phyloP scores from a whole-genome alignment of 108 stramenopile genomes.

The Nitzschia sp. region DNA sequence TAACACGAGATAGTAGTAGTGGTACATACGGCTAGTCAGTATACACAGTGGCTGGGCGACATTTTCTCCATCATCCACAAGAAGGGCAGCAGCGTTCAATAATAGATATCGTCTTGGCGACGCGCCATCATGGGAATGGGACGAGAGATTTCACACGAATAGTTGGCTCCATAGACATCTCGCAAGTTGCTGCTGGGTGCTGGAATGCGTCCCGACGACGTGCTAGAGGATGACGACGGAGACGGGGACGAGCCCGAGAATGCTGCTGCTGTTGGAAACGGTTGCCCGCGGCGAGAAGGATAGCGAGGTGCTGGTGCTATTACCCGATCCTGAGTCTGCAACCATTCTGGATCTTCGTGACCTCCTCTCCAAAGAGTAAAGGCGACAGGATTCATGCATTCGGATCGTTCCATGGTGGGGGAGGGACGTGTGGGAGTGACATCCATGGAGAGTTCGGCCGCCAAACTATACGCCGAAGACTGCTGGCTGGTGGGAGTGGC shows the following conservation, averaged over 20 bases:
- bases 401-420: background rate
- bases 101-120: background rate
- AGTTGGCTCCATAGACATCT: conserved; percentile 11
- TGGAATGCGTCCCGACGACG: background rate
- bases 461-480: conserved; percentile 2
- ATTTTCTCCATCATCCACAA: too few relatives aligned
- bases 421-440: background rate
- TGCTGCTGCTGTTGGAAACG: too few relatives aligned
- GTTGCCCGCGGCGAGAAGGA: too few relatives aligned
- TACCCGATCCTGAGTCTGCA: background rate
- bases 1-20: too few relatives aligned
- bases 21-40: too few relatives aligned
- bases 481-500: conserved; percentile 2
- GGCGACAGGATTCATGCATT: conserved; percentile 10
- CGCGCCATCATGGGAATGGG: conserved; percentile 3
- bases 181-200: conserved; percentile 10
- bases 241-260: background rate
- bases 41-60: too few relatives aligned
- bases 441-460: background rate
- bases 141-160: conserved; percentile 4
- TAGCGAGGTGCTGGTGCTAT: background rate
- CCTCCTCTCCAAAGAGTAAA: conserved; percentile 6
- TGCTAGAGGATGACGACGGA: background rate
- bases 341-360: conserved; percentile 15
- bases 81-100: too few relatives aligned